phyloP scores from a whole-genome alignment of 163 green algal genomes.

The Prototheca wickerhamii region DNA sequence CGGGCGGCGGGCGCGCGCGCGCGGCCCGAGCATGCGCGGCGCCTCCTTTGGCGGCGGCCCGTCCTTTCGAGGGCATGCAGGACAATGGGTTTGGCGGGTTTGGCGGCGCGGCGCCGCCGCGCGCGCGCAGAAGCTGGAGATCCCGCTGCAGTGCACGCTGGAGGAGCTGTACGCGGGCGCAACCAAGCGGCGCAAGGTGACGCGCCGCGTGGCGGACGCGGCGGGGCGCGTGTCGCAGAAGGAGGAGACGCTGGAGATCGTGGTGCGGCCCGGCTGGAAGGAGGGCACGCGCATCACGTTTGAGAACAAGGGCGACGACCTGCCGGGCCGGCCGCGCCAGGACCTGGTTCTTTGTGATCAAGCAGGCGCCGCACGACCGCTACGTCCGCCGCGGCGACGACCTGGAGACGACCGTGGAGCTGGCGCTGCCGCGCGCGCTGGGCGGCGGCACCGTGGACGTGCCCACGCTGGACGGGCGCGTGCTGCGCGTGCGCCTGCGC shows the following conservation, averaged over 20 bases:
- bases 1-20: not conserved
- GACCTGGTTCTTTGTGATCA: constrained; percentile 78
- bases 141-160: constrained; percentile 43
- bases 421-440: constrained; percentile 59
- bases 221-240: constrained; percentile 14
- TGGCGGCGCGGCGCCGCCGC: constrained; percentile 10
- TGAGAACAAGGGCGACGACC: constrained; percentile 64
- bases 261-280: constrained; percentile 81
- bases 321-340: constrained; percentile 44
- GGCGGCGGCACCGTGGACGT: constrained; percentile 43
- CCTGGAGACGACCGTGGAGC: constrained; percentile 42
- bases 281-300: constrained; percentile 68
- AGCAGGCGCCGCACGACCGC: constrained; percentile 52
- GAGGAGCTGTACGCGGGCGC: constrained; percentile 68
- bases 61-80: constrained; percentile 27
- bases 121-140: constrained; percentile 30
- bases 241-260: constrained; percentile 71
- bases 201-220: constrained; percentile 51
- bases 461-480: constrained; percentile 47
- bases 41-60: constrained; percentile 4
- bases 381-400: constrained; percentile 75
- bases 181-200: constrained; percentile 66
- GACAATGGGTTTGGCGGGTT: constrained; percentile 13
- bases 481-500: constrained; percentile 40
- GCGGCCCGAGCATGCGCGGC: constrained; percentile 1